These are phyloP conservation scores for Epichloe coenophiala DNA, from an alignment of 2,329 filamentous ascomycete species.

Conservation along the genomic window DNA sequence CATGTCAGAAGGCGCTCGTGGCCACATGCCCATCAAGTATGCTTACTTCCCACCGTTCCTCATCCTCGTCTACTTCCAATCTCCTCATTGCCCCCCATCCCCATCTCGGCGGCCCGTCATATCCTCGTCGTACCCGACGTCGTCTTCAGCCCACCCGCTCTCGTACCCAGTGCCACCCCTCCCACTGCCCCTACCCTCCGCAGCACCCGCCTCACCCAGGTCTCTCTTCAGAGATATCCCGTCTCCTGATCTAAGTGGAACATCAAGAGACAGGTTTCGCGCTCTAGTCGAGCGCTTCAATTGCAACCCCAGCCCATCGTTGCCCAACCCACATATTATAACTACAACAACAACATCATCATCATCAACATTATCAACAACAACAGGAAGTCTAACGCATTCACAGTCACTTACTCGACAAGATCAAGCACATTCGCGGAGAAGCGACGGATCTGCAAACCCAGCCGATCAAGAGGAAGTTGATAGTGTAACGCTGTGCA, in stretches of 20 bases:
- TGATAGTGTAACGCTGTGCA: conserved; percentile 20
- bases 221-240: background rate
- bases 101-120: background rate
- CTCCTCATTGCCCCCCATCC: conserved; percentile 3
- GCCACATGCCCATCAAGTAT: conserved; percentile 44
- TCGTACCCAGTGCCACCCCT: background rate
- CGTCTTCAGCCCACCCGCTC: too few relatives aligned
- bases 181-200: background rate
- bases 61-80: conserved; percentile 17
- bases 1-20: conserved; percentile 40
- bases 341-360: background rate
- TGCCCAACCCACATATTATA: conserved; percentile 4
- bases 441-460: conserved; percentile 12
- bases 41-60: conserved; percentile 23
- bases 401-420: conserved; percentile 40
- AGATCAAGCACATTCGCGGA: conserved; percentile 33
- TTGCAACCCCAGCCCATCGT: conserved; percentile 10
- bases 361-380: conserved; percentile 6
- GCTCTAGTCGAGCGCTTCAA: conserved; percentile 14
- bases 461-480: conserved; percentile 32
- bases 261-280: conserved; percentile 12
- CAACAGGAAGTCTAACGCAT: conserved; percentile 18
- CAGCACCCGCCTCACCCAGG: background rate
- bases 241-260: conserved; percentile 8
- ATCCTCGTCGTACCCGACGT: background rate